Base-by-base conservation (phyloP, 345 rosid species). In the Hibiscus tridactylites region DNA sequence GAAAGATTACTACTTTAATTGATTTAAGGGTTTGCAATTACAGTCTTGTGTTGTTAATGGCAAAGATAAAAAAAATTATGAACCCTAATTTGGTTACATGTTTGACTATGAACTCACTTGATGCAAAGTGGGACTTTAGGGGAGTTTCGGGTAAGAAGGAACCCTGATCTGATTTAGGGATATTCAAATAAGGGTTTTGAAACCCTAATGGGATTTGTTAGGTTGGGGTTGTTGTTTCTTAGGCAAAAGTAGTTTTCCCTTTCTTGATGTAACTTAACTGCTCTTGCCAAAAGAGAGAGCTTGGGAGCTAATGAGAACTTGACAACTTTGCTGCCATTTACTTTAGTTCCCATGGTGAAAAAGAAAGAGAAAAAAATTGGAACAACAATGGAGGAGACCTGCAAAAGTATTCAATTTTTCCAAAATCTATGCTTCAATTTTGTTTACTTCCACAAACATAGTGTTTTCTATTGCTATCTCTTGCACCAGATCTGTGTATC, bases 401-500 rank as follows among this genome's bases (percentile, higher is more conserved):
- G 37, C 37, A 33, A 33, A 33, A 33, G 5, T 33, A 33, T 33
- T 33, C 37, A 4, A 5, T 33, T 33, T 33, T 4, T 5, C 44
- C 44, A 50, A 66, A 71, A 80, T 72, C 78, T 59, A 74, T 59
- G 24, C 70, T 74, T 61, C 46, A 57, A 65, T 68, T 39, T 24
- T 37, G 53, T 71, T 39, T 47, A 50, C 71, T 54, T 56, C 9
- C 49, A 61, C 61, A 65, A 60, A 66, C 69, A 65, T 71, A 73
- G 49, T 79, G 76, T 82, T 76, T 72, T 71, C 74, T 64, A 28
- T 85, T 83, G 85, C 78, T 65, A 79, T 85, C 81, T 77, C 74
- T 82, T 83, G 78, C 79, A 85, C 84, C 89, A 85, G 90, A 91
- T 89, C 93, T 85, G 81, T 77, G 75, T 65, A 69, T 76, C 75